Percentiles rank a stretch among this genome's conserved stretches.
Evolutionary conservation across 164 flowering plant genomes (phyloP).

Genomic region (Stephania japonica): DNA sequence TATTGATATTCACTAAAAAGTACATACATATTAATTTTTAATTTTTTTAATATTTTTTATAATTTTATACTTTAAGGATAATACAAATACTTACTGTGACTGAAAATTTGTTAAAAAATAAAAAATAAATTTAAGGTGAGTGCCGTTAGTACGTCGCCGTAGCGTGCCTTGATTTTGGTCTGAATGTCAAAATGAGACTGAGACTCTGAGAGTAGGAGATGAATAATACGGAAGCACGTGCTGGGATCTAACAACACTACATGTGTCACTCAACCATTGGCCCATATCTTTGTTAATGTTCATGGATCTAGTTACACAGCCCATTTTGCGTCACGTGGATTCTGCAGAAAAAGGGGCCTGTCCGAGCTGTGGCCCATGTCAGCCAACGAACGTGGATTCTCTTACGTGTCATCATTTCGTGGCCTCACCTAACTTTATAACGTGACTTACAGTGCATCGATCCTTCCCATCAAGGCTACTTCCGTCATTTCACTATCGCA

Average conservation of each 20-base stretch:
- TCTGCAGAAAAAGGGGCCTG: conserved; percentile 1
- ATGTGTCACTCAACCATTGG: conserved; percentile 2
- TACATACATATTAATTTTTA: too few relatives aligned
- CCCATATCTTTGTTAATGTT: not conserved
- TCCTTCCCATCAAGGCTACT: not conserved
- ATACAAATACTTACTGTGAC: too few relatives aligned
- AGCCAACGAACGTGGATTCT: not conserved
- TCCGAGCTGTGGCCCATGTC: not conserved
- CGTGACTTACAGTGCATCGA: not conserved
- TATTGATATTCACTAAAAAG: too few relatives aligned
- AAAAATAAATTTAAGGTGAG: too few relatives aligned
- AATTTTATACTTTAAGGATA: too few relatives aligned
- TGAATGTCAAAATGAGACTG: too few relatives aligned
- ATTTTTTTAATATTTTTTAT: too few relatives aligned
- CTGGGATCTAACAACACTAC: not conserved
- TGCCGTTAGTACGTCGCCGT: too few relatives aligned
- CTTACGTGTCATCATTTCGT: conserved; percentile 10
- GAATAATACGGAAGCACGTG: conserved; percentile 7
- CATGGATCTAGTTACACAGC: not conserved
- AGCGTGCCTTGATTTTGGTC: conserved; percentile 8
- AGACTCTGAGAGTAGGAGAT: not conserved
- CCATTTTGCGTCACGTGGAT: conserved; percentile 14
- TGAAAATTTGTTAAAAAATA: too few relatives aligned
- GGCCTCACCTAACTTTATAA: not conserved
- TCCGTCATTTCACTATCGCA: not conserved